A percentile compares a stretch with the other conserved stretches of the same genome.
phyloP scores from a whole-genome alignment of 2,329 filamentous ascomycete genomes.

The Trichoderma oligosporum region DNA sequence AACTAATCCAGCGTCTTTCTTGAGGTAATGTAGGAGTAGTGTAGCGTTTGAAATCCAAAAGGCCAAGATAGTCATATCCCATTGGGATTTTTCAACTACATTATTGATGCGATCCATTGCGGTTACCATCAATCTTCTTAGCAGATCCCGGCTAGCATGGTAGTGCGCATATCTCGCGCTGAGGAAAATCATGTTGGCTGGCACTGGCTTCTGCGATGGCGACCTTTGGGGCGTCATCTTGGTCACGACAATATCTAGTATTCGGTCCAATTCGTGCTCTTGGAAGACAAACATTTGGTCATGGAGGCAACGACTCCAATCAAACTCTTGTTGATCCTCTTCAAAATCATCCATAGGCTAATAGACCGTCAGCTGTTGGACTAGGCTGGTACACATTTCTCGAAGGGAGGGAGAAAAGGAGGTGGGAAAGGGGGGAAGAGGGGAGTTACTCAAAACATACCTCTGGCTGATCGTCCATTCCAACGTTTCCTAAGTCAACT shows the following conservation, averaged over 20 bases:
- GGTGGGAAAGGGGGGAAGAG: background rate
- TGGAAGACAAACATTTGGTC: constrained; percentile 99
- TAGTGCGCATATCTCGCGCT: constrained; percentile 96
- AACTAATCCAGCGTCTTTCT: constrained; percentile 82
- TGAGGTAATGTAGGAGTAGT: constrained; percentile 89
- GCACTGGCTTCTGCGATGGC: constrained; percentile 94
- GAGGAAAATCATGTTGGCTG: constrained; percentile 94
- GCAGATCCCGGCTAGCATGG: constrained; percentile 80
- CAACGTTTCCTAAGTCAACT: constrained; percentile 91
- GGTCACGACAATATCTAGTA: constrained; percentile 93
- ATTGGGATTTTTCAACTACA: constrained; percentile 91
- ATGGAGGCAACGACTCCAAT: constrained; percentile 90
- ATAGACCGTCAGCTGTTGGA: background rate
- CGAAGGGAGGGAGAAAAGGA: background rate
- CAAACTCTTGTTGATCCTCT: constrained; percentile 89
- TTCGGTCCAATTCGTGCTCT: constrained; percentile 83
- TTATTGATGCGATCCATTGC: constrained; percentile 97
- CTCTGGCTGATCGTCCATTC: constrained; percentile 92
- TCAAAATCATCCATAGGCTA: constrained; percentile 73
- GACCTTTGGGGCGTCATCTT: constrained; percentile 97
- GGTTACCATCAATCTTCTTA: constrained; percentile 74
- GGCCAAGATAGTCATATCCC: constrained; percentile 98
- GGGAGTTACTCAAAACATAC: constrained; percentile 44
- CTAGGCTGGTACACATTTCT: background rate
- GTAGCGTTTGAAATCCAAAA: constrained; percentile 99